Conservation (phyloP, 768 basidiomycete species). For the Xerocomus brunneocitrinus region DNA sequence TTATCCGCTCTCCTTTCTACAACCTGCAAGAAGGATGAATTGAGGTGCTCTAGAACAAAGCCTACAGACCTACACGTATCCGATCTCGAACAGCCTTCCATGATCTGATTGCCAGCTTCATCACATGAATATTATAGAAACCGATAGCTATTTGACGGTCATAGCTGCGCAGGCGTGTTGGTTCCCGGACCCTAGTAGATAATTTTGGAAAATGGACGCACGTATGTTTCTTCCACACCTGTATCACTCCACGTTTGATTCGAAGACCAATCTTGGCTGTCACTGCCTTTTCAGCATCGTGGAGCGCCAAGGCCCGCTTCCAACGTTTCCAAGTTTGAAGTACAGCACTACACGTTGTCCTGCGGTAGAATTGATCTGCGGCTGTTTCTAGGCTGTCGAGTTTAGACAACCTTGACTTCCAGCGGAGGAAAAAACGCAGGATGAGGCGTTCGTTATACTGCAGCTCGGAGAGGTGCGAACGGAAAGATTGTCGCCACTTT, state of each 20-base stretch:
- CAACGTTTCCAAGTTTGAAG: conserved; percentile 54
- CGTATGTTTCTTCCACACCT: conserved; percentile 55
- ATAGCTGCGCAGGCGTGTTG: conserved; percentile 33
- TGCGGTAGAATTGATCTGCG: conserved; percentile 47
- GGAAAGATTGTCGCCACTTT: conserved; percentile 60
- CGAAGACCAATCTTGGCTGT: conserved; percentile 43
- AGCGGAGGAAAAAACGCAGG: conserved; percentile 42
- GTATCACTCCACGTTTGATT: conserved; percentile 44
- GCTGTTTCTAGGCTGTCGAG: conserved; percentile 42
- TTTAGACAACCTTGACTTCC: conserved; percentile 45
- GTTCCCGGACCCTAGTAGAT: conserved; percentile 1
- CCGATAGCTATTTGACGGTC: conserved; percentile 40
- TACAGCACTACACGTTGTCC: conserved; percentile 34
- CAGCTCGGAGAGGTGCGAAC: conserved; percentile 46
- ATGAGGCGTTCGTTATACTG: conserved; percentile 45
- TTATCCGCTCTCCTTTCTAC: conserved; percentile 55
- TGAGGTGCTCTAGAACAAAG: neutral
- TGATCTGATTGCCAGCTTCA: conserved; percentile 43
- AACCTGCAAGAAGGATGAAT: conserved; percentile 36
- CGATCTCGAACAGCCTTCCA: conserved; percentile 55
- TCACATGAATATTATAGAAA: conserved; percentile 37
- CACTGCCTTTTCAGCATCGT: conserved; percentile 42
- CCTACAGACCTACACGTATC: conserved; percentile 41
- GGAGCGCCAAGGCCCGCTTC: conserved; percentile 44
- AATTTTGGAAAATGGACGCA: conserved; percentile 31